Percentiles rank a stretch among this genome's conserved stretches.
Evolutionary conservation across 1,284 basidiomycete genomes (phyloP).

Genomic region (Moesziomyces sp.): DNA sequence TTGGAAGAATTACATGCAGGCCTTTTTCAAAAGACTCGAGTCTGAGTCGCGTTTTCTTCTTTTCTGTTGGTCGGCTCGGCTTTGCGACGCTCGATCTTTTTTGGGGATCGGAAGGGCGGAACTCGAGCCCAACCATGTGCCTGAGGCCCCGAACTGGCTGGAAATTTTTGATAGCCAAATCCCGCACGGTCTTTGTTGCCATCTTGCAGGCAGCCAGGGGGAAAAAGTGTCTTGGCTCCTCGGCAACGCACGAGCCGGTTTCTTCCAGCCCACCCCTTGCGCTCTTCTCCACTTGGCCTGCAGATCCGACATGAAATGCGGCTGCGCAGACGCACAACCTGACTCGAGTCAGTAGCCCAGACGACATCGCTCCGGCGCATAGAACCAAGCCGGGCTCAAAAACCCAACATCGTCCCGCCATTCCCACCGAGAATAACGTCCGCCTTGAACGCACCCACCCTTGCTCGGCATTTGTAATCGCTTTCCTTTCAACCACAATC

Average conservation of each 20-base stretch:
- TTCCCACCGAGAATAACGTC: neutral
- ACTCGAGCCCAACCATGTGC: neutral
- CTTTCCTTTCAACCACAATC: conserved; percentile 16
- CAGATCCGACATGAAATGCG: neutral
- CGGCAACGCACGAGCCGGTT: conserved; percentile 9
- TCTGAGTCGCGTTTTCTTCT: neutral
- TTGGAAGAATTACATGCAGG: neutral
- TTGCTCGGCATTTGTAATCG: neutral
- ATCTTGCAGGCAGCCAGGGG: too few relatives aligned
- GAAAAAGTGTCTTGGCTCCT: neutral
- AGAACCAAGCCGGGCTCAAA: neutral
- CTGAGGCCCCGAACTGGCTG: neutral
- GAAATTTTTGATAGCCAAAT: conserved; percentile 32
- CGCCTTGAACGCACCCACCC: neutral
- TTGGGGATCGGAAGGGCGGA: conserved; percentile 1
- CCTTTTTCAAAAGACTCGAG: neutral
- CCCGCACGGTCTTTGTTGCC: conserved; percentile 27
- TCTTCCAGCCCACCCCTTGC: conserved; percentile 5
- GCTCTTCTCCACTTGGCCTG: neutral
- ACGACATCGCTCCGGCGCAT: neutral
- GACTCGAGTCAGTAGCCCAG: neutral
- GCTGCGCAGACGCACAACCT: neutral
- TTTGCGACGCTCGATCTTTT: neutral
- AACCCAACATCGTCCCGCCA: conserved; percentile 1
- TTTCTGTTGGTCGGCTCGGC: too few relatives aligned